Evolutionary conservation across 805 yeast genomes (phyloP).

Genomic region (Metschnikowia reukaufii): DNA sequence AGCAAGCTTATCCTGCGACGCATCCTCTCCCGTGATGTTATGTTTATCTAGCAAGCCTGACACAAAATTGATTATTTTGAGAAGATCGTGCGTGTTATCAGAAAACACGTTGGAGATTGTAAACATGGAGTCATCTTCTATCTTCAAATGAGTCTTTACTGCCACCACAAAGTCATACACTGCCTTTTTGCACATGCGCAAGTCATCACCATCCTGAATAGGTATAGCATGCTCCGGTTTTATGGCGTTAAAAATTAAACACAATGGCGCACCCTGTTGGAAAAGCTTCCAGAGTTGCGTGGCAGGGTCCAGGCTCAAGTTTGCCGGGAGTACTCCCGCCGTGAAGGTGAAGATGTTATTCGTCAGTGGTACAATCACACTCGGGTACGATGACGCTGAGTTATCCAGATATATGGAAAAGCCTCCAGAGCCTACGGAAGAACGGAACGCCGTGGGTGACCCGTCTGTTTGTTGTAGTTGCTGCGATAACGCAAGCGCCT

Average conservation of each 20-base stretch:
- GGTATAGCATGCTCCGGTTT: conserved; percentile 48
- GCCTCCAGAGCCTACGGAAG: conserved; percentile 35
- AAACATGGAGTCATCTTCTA: conserved; percentile 80
- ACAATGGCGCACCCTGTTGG: conserved; percentile 90
- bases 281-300: conserved; percentile 85
- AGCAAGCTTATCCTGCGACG: conserved; percentile 10
- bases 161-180: conserved; percentile 89
- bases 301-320: conserved; percentile 82
- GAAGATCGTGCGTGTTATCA: conserved; percentile 73
- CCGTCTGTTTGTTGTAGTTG: conserved; percentile 30
- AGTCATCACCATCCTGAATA: conserved; percentile 72
- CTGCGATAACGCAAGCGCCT: conserved; percentile 54
- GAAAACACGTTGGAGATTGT: conserved; percentile 88
- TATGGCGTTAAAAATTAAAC: conserved; percentile 76
- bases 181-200: conserved; percentile 81
- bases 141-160: conserved; percentile 70
- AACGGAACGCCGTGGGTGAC: conserved; percentile 28
- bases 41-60: conserved; percentile 46
- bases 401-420: conserved; percentile 38
- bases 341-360: conserved; percentile 60
- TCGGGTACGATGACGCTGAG: conserved; percentile 21
- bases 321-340: conserved; percentile 76
- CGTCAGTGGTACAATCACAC: conserved; percentile 22
- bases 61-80: conserved; percentile 74
- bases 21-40: conserved; percentile 1